Evolutionary conservation across 176 grass and related monocot species (phyloP), one percentile per base, ranked within the genome.

Genomic region (Avena sativa): DNA sequence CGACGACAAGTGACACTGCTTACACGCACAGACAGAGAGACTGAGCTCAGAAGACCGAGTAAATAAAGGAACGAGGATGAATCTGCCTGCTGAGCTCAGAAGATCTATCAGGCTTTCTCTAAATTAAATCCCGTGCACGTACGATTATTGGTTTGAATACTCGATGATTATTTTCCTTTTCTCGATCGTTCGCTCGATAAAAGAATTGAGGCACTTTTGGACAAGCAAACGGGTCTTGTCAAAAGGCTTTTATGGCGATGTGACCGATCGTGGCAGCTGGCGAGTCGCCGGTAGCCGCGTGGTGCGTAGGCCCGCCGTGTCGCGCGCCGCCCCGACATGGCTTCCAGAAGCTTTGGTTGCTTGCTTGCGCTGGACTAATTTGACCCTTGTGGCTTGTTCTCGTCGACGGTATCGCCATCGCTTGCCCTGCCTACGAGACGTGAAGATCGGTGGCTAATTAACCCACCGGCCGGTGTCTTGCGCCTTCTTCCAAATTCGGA

Each of bases 191-290:
- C 20, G 21, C 8, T 28, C 62, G 25, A 65, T 51, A 51, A 28
- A 74, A 74, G 46, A 15, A 74, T 0, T 0, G 6, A 21, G 14
- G 25, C 71, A 50, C 46, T 74, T 74, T 26, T 51, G 46, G 46
- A 28, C 46, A 51, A 44, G 71, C 71, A 50, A 51, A 0, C 46
- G 20, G 25, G 46, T 50, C 12, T 15, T 9, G 21, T 25, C 46
- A 26, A 74, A 25, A 25, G 25, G 46, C 71, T 51, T 74, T 50
- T 3, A 74, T 51, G 71, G 71, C 12, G 71, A 74, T 74, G 46
- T 74, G 71, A 74, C 9, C 2, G 71, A 46, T 51, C 46, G 8
- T 21, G 7, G 71, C 46, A 28, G 71, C 46, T 21, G 21, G 46
- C 46, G 12, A 74, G 12, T 74, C 46, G 46, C 46, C 71, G 46